Evolutionary conservation across 371 early-diverging fungal genomes (phyloP), one percentile per base, ranked within the genome.

Genomic region (Syncephalastrum sp.): DNA sequence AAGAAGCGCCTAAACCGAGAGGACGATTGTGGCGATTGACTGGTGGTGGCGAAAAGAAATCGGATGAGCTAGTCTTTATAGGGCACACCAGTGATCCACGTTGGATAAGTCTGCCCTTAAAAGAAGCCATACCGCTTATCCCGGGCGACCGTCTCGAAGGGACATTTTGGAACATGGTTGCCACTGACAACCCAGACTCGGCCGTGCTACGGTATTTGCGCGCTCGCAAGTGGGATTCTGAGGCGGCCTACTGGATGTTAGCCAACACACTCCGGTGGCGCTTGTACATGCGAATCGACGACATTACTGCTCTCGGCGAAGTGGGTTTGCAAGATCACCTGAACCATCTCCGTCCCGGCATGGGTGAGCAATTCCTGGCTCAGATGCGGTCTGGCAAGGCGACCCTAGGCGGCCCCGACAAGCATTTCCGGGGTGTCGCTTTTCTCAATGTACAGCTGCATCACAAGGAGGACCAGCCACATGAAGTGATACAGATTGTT

Each of bases 141-240:
- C 65, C 71, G 13, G 81, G 78, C 21, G 19, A 48, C 6, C 47
- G 47, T 1, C 61, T 82, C 27, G 69, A 60, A 23, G 57, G 44
- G 1, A 76, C 82, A 1, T 83, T 82, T 54, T 83, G 84, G 84
- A 64, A 69, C 19, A 72, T 83, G 68, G 78, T 76, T 25, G 73
- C 71, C 54, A 77, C 75, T 45, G 88, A 89, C 50, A 83, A 87
- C 54, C 89, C 91, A 17, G 91, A 91, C 67, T 56, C 77, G 12
- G 65, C 87, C 29, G 14, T 83, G 41, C 70, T 90, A 41, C 85
- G 92, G 3, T 92, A 84, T 66, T 63, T 91, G 33, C 79, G 91
- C 42, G 92, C 92, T 8, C 82, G 92, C 56, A 91, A 91, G 61
- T 92, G 88, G 86, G 81, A 90, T 56, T 72, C 84, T 23, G 70